Conservation (phyloP, 257 asterid species). For the Hygrophila difformis region DNA sequence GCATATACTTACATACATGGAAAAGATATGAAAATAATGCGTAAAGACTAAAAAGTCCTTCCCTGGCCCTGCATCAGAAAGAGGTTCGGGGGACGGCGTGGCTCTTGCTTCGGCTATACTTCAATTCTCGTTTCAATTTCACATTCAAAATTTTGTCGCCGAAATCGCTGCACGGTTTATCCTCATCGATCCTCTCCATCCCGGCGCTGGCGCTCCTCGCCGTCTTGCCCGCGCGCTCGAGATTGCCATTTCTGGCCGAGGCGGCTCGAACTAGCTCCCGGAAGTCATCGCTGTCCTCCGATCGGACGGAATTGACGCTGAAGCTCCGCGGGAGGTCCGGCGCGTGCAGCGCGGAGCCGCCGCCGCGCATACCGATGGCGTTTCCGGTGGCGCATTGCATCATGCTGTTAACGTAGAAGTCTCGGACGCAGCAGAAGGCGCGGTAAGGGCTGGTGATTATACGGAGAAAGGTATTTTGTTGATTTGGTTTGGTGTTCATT, state of each 20-base stretch:
- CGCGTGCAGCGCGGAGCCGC: constrained; percentile 13
- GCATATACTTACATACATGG: no score
- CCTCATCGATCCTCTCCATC: constrained; percentile 88
- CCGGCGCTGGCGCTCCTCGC: constrained; percentile 67
- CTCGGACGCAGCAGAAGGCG: constrained; percentile 36
- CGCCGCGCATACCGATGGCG: constrained; percentile 17
- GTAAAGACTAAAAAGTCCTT: background rate
- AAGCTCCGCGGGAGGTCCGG: constrained; percentile 35
- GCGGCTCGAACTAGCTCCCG: constrained; percentile 42
- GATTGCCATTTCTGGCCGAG: constrained; percentile 28
- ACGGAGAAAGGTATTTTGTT: constrained; percentile 40
- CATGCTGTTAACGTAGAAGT: constrained; percentile 36
- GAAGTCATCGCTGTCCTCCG: constrained; percentile 26
- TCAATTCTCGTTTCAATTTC: constrained; percentile 19
- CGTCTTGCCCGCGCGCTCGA: constrained; percentile 31
- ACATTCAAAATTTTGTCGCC: constrained; percentile 27
- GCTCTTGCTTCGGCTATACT: constrained; percentile 59
- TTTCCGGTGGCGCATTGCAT: constrained; percentile 26
- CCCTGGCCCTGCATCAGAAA: constrained; percentile 19
- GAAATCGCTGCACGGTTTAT: constrained; percentile 35
- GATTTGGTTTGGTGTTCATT: constrained; percentile 38
- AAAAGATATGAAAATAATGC: no score
- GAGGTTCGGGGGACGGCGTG: constrained; percentile 37
- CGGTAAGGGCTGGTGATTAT: constrained; percentile 38
- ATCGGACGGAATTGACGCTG: constrained; percentile 26